Conservation (phyloP, 2,329 filamentous ascomycete genomes). For the Fusarium sp. region DNA sequence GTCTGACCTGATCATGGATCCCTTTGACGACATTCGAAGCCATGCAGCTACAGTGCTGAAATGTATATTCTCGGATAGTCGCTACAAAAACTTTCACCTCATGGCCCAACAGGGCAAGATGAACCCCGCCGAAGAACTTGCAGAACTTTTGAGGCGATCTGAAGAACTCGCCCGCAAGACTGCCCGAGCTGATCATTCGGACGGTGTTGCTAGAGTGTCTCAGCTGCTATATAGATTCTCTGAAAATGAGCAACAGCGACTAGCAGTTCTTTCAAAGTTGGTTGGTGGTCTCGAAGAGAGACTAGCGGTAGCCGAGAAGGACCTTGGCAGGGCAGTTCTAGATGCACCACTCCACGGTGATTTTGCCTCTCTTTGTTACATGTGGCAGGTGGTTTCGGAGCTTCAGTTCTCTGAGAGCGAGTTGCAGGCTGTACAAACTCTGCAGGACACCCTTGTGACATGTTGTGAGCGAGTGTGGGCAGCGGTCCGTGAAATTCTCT, state of each 20-base stretch:
- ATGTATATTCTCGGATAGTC: conserved; percentile 60
- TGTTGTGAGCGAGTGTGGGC: conserved; percentile 81
- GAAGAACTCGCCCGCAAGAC: conserved; percentile 74
- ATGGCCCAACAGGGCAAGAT: conserved; percentile 23
- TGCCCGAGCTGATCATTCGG: conserved; percentile 90
- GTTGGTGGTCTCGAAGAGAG: conserved; percentile 74
- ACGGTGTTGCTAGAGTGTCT: conserved; percentile 85
- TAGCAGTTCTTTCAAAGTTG: conserved; percentile 69
- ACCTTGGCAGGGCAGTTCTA: conserved; percentile 76
- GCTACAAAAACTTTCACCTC: conserved; percentile 50
- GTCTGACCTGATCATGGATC: conserved; percentile 85
- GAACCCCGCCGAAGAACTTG: conserved; percentile 54
- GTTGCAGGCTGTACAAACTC: conserved; percentile 52
- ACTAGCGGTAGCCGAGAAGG: conserved; percentile 70
- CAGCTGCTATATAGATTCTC: conserved; percentile 76
- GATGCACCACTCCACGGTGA: conserved; percentile 77
- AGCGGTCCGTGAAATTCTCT: conserved; percentile 81
- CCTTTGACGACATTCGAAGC: conserved; percentile 90
- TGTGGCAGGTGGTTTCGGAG: conserved; percentile 65
- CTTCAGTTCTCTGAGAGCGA: conserved; percentile 56
- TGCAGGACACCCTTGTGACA: conserved; percentile 69
- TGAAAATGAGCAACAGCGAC: conserved; percentile 56
- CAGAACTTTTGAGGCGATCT: conserved; percentile 64
- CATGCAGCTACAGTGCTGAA: conserved; percentile 65
- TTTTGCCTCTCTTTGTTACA: conserved; percentile 74